Conservation (phyloP, 2,329 filamentous ascomycete species). For the Blastomyces gilchristii region DNA sequence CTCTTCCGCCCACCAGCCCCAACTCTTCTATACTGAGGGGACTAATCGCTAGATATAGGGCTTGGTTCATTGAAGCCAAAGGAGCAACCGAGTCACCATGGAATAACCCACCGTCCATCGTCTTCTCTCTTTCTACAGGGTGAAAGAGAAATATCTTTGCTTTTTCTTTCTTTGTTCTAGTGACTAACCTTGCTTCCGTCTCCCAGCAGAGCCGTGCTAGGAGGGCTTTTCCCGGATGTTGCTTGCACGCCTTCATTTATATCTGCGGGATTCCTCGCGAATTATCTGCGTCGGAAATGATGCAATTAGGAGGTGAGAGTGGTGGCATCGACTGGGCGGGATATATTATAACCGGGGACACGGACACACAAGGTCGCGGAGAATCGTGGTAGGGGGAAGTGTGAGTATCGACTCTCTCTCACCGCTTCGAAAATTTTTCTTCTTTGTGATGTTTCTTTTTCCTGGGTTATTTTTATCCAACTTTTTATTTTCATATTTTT, state of each 20-base stretch:
- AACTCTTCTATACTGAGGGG: not conserved
- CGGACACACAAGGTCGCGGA: not conserved
- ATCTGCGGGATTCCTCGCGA: conserved; percentile 3
- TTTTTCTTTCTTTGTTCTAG: not conserved
- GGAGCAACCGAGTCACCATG: not conserved
- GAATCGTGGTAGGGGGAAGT: not conserved
- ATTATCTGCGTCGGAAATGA: conserved; percentile 12
- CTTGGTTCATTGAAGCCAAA: not conserved
- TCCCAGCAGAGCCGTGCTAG: conserved; percentile 15
- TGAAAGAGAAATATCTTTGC: not conserved
- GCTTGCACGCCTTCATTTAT: conserved; percentile 2
- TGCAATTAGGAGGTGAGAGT: conserved; percentile 14
- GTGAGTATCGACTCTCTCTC: not conserved
- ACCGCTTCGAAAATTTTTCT: conserved; percentile 4
- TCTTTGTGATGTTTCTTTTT: not conserved
- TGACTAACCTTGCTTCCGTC: conserved; percentile 4
- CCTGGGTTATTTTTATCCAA: not conserved
- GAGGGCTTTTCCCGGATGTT: conserved; percentile 6
- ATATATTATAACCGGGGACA: conserved; percentile 5
- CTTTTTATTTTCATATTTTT: not conserved
- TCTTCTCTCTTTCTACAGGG: not conserved
- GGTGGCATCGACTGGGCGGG: conserved; percentile 8
- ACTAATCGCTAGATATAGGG: not conserved
- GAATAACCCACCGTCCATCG: not conserved
- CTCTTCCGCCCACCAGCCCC: not conserved